Evolutionary conservation across 1,284 basidiomycete species (phyloP).

Genomic region (Ceratorhiza oryzae-sativae): DNA sequence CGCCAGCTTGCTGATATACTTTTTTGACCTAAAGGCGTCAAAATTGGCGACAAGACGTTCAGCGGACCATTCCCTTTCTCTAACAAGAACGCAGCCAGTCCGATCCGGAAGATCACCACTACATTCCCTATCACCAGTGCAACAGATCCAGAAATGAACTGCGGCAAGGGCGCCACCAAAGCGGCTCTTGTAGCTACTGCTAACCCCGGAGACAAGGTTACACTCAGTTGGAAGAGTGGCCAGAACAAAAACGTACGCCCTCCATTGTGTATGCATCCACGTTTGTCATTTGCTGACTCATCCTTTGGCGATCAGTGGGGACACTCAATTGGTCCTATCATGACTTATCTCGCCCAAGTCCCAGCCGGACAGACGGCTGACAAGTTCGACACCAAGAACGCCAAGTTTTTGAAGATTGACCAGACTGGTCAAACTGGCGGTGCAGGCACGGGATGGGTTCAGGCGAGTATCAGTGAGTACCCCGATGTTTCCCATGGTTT

Average conservation of each 20-base stretch:
- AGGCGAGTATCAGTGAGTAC: slow-evolving; percentile 53
- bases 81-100: slow-evolving; percentile 54
- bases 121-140: slow-evolving; percentile 70
- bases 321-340: slow-evolving; percentile 71
- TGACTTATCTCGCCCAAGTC: slow-evolving; percentile 70
- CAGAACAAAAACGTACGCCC: slow-evolving; percentile 34
- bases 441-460: slow-evolving; percentile 52
- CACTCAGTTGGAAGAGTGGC: slow-evolving; percentile 51
- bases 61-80: slow-evolving; percentile 55
- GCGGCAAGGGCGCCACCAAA: slow-evolving; percentile 62
- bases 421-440: slow-evolving; percentile 52
- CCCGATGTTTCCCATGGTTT: too few species aligned
- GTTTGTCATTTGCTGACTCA: neutral
- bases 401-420: slow-evolving; percentile 75
- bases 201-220: slow-evolving; percentile 68
- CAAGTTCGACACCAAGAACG: slow-evolving; percentile 60
- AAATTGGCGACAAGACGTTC: slow-evolving; percentile 64
- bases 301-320: slow-evolving; percentile 60
- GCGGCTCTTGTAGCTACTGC: slow-evolving; percentile 64
- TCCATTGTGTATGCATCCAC: neutral
- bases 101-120: slow-evolving; percentile 66
- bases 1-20: neutral
- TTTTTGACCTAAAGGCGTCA: slow-evolving; percentile 47
- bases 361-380: slow-evolving; percentile 61
- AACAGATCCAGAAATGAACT: slow-evolving; percentile 64